A percentile compares a stretch with the other conserved stretches of the same genome.
Evolutionary conservation across 768 basidiomycete species (phyloP).

Genomic region (Termitomyces sp.): DNA sequence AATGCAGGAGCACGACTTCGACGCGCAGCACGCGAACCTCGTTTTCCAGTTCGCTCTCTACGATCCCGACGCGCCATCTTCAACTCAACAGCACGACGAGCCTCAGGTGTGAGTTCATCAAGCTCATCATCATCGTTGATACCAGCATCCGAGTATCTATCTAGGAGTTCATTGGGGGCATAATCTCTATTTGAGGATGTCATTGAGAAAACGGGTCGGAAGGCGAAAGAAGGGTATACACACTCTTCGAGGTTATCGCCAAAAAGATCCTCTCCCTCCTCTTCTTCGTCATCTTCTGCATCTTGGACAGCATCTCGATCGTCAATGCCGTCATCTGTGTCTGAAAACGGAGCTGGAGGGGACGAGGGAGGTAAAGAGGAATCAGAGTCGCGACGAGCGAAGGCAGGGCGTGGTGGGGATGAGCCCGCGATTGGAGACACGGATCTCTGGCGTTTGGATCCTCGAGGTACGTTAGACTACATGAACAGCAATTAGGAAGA

Average conservation of each 20-base stretch:
- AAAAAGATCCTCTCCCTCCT: constrained; percentile 93
- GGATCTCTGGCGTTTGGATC: constrained; percentile 62
- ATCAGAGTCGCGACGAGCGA: constrained; percentile 52
- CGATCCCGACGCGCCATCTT: constrained; percentile 90
- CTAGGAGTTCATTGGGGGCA: constrained; percentile 74
- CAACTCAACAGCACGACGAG: constrained; percentile 79
- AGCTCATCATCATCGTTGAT: constrained; percentile 80
- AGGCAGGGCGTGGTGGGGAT: constrained; percentile 40
- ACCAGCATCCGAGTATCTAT: constrained; percentile 83
- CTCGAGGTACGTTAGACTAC: constrained; percentile 32
- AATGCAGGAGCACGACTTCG: constrained; percentile 86
- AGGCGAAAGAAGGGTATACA: constrained; percentile 18
- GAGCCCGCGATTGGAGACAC: constrained; percentile 50
- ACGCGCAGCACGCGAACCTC: constrained; percentile 70
- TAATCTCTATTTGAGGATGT: constrained; percentile 62
- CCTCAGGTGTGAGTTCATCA: constrained; percentile 62
- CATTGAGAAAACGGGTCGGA: constrained; percentile 9
- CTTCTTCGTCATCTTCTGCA: constrained; percentile 68
- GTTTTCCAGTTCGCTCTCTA: constrained; percentile 58
- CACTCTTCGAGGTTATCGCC: constrained; percentile 75
- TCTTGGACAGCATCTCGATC: constrained; percentile 66
- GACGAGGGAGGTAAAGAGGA: constrained; percentile 87
- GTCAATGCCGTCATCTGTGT: constrained; percentile 78
- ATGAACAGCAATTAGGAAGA: neutral
- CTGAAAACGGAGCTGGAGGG: constrained; percentile 79